These are phyloP conservation scores for Neonectria hederae DNA, from an alignment of 2,329 filamentous ascomycete species.

Conservation along the genomic window DNA sequence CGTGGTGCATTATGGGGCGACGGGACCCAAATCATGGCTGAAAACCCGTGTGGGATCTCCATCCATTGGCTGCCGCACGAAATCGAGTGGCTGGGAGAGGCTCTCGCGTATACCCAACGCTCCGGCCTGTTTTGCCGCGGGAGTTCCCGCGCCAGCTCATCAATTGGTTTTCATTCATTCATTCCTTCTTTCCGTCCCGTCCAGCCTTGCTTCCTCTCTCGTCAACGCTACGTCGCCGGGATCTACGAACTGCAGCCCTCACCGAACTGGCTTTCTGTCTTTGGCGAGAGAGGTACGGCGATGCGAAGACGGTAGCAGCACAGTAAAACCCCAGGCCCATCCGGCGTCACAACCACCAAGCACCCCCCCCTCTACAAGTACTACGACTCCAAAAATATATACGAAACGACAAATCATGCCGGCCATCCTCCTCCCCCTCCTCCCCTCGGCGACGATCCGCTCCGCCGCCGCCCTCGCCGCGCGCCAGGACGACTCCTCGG, in stretches of 20 bases:
- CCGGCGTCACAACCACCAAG: not conserved
- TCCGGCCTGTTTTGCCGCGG: not conserved
- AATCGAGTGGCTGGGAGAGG: constrained; percentile 25
- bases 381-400: not conserved
- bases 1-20: not conserved
- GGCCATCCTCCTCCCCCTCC: constrained; percentile 25
- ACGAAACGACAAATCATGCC: constrained; percentile 11
- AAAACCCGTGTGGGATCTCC: not conserved
- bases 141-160: constrained; percentile 5
- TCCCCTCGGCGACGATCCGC: constrained; percentile 29
- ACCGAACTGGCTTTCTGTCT: not conserved
- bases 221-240: not conserved
- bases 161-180: not conserved
- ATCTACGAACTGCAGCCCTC: not conserved
- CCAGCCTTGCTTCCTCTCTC: not conserved
- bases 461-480: constrained; percentile 23
- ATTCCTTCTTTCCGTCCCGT: not conserved
- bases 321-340: not conserved
- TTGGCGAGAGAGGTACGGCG: not conserved
- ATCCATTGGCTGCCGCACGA: constrained; percentile 6
- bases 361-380: not conserved
- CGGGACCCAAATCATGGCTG: not conserved
- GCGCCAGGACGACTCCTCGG: constrained; percentile 33
- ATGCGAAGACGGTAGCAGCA: not conserved
- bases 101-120: not conserved